phyloP scores from a whole-genome alignment of 2,329 filamentous ascomycete genomes.

The Monosporascus ibericus region DNA sequence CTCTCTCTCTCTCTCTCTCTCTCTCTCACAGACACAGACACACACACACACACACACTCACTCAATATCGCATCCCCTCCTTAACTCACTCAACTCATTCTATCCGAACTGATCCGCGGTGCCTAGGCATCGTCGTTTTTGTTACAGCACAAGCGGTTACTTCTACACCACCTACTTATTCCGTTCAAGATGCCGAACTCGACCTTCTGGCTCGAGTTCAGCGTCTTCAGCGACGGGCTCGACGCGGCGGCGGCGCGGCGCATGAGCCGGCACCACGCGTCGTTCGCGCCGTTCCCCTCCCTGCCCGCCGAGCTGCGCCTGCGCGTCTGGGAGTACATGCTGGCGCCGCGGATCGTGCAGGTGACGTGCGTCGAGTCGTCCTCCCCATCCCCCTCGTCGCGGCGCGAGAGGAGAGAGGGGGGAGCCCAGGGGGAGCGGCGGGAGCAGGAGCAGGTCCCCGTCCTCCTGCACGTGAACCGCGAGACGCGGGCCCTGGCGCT shows the following conservation, averaged over 20 bases:
- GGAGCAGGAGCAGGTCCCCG: constrained; percentile 27
- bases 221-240: constrained; percentile 36
- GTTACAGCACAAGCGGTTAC: background rate
- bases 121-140: background rate
- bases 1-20: too few species aligned
- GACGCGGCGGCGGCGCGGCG: constrained; percentile 12
- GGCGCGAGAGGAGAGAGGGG: constrained; percentile 3
- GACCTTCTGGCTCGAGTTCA: constrained; percentile 40
- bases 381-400: constrained; percentile 17
- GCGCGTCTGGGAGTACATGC: constrained; percentile 38
- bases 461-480: constrained; percentile 37
- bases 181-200: constrained; percentile 1
- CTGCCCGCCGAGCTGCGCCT: constrained; percentile 43
- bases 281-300: constrained; percentile 28
- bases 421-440: constrained; percentile 10
- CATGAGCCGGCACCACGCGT: constrained; percentile 2
- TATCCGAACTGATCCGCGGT: too few species aligned
- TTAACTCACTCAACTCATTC: too few species aligned
- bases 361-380: constrained; percentile 34
- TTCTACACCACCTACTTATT: background rate
- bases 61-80: too few species aligned
- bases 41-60: too few species aligned
- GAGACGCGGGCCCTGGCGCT: constrained; percentile 38
- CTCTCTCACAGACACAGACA: too few species aligned
- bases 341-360: constrained; percentile 39